Conservation (phyloP, 495 filamentous ascomycete genomes). For the Pyrenula aspistea region DNA sequence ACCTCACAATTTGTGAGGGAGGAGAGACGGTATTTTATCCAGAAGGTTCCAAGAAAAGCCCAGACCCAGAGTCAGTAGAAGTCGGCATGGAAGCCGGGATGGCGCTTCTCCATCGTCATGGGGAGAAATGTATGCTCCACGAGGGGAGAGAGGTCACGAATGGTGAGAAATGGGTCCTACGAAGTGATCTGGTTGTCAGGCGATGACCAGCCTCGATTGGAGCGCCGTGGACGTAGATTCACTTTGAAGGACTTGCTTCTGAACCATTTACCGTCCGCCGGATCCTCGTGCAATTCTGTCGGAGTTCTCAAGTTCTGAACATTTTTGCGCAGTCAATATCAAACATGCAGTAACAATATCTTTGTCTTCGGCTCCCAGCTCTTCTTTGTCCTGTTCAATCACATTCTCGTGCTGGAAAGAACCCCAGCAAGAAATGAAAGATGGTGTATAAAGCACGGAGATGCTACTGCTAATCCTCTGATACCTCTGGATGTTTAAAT, state of each 20-base stretch:
- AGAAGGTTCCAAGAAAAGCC: conserved; percentile 38
- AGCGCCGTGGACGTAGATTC: neutral
- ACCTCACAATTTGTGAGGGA: conserved; percentile 68
- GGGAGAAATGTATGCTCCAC: conserved; percentile 79
- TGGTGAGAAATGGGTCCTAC: conserved; percentile 88
- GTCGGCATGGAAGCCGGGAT: conserved; percentile 69
- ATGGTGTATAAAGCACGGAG: neutral
- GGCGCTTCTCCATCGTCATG: conserved; percentile 79
- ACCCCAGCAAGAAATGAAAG: neutral
- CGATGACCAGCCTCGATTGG: conserved; percentile 21
- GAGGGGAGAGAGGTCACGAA: conserved; percentile 67
- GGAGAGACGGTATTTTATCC: conserved; percentile 93
- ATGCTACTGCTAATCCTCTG: neutral
- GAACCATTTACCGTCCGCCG: neutral
- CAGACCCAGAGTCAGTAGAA: conserved; percentile 46
- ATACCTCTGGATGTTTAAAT: neutral
- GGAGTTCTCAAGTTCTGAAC: too few species aligned
- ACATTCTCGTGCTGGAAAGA: neutral
- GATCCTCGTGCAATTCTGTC: too few species aligned
- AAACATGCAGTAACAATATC: neutral
- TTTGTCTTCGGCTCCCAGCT: neutral
- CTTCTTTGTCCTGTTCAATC: neutral
- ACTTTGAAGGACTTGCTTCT: neutral
- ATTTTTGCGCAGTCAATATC: too few species aligned
- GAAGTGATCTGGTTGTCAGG: conserved; percentile 74